These are phyloP conservation scores for Starmerella vitae DNA, from an alignment of 805 yeast species.

Conservation along the genomic window DNA sequence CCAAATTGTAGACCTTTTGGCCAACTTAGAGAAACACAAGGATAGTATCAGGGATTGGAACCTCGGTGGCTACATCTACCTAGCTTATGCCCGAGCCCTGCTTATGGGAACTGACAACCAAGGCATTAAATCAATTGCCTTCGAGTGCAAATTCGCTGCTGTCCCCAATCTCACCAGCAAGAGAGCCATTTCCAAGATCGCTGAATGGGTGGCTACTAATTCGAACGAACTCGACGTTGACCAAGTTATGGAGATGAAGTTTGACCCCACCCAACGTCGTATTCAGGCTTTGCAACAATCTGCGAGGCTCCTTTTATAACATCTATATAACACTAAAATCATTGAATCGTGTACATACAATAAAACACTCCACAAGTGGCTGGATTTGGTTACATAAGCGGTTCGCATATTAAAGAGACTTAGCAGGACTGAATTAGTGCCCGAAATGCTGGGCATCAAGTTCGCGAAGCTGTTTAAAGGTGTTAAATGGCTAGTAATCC, in stretches of 20 bases:
- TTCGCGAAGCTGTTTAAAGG: background rate
- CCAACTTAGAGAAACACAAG: constrained; percentile 17
- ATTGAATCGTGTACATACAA: too few species aligned
- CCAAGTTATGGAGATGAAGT: constrained; percentile 14
- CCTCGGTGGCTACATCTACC: constrained; percentile 29
- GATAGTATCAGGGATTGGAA: constrained; percentile 22
- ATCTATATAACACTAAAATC: too few species aligned
- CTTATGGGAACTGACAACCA: background rate
- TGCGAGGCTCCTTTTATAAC: constrained; percentile 4
- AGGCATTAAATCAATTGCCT: constrained; percentile 2
- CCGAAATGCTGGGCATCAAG: too few species aligned
- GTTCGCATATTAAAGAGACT: too few species aligned
- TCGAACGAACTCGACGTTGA: background rate
- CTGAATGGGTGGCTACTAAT: constrained; percentile 21
- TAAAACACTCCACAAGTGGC: too few species aligned
- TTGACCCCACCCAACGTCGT: constrained; percentile 14
- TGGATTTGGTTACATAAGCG: too few species aligned
- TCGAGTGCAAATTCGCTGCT: constrained; percentile 4
- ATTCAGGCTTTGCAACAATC: constrained; percentile 15
- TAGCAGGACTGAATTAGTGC: too few species aligned
- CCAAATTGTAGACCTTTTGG: constrained; percentile 20
- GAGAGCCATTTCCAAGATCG: constrained; percentile 23
- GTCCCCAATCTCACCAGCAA: constrained; percentile 14
- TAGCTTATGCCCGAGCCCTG: constrained; percentile 20
- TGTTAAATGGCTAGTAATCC: background rate